Evolutionary conservation across 352 stramenopile genomes (phyloP).

Genomic region (Globisporangium heterothallicum): DNA sequence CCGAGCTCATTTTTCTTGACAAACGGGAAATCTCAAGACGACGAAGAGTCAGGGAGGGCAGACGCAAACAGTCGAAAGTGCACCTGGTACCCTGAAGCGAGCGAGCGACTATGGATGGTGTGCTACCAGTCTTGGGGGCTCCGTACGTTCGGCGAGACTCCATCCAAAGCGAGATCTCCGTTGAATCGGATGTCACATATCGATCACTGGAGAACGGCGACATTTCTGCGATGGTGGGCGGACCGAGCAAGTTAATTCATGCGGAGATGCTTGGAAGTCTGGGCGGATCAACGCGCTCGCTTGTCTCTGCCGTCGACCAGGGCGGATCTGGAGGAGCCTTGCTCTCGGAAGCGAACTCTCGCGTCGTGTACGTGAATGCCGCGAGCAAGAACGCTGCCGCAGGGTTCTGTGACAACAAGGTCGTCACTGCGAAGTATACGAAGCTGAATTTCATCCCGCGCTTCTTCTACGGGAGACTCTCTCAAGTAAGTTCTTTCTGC

Average conservation of each 20-base stretch:
- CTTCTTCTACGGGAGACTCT: constrained; percentile 82
- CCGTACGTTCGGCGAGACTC: constrained; percentile 21
- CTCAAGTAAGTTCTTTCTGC: constrained; percentile 33
- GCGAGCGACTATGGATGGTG: constrained; percentile 9
- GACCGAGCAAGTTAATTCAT: constrained; percentile 2
- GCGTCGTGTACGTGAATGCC: constrained; percentile 74
- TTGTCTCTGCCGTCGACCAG: constrained; percentile 7
- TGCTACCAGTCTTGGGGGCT: constrained; percentile 5
- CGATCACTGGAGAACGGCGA: constrained; percentile 38
- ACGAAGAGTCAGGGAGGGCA: too few species aligned
- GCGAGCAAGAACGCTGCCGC: constrained; percentile 36
- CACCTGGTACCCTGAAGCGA: background rate
- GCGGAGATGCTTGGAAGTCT: constrained; percentile 3
- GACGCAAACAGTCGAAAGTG: background rate
- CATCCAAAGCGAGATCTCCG: constrained; percentile 31
- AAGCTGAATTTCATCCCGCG: constrained; percentile 80
- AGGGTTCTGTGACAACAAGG: constrained; percentile 76
- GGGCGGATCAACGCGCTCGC: constrained; percentile 7
- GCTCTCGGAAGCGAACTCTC: constrained; percentile 40
- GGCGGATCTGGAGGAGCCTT: constrained; percentile 9
- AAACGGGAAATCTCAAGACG: too few species aligned
- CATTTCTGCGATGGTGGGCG: constrained; percentile 11
- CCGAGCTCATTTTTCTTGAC: background rate
- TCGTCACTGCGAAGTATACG: constrained; percentile 86
- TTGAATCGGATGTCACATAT: constrained; percentile 41